Evolutionary conservation across 441 rosid species (phyloP).

Genomic region (Omphalea diandra): DNA sequence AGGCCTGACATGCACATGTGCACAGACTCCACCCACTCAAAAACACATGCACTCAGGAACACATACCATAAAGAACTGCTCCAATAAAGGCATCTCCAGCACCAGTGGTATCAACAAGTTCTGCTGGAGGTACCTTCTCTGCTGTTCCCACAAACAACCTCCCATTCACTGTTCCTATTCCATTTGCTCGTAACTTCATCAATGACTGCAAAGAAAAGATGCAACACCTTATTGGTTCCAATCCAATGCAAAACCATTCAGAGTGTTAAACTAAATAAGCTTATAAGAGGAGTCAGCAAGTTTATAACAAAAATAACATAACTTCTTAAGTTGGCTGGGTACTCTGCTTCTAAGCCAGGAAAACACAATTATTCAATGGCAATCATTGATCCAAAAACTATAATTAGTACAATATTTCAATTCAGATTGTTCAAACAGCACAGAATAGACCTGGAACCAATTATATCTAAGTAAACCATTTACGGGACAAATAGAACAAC

Average conservation of each 20-base stretch:
- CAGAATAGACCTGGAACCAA: not conserved
- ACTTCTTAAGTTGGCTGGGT: not conserved
- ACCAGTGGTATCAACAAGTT: conserved; percentile 87
- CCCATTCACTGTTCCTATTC: conserved; percentile 62
- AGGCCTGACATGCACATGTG: no score
- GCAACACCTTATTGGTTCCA: conserved; percentile 5
- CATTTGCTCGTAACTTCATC: conserved; percentile 49
- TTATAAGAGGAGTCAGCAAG: not conserved
- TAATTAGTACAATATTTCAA: no score
- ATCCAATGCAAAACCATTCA: conserved; percentile 1
- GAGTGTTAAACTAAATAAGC: not conserved
- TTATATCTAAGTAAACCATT: not conserved
- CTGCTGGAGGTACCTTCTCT: conserved; percentile 77
- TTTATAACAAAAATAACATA: not conserved
- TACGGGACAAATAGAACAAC: not conserved
- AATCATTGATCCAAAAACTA: not conserved
- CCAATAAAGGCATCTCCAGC: conserved; percentile 98
- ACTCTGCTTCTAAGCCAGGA: not conserved
- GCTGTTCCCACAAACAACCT: conserved; percentile 71
- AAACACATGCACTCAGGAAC: not conserved
- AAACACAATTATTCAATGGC: not conserved
- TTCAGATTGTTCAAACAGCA: not conserved
- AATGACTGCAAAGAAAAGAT: conserved; percentile 36
- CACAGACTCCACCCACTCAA: no score
- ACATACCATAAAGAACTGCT: conserved; percentile 70